Evolutionary conservation across 2,329 filamentous ascomycete species (phyloP), one percentile per base, ranked within the genome.

Genomic region (Colletotrichum sp.): DNA sequence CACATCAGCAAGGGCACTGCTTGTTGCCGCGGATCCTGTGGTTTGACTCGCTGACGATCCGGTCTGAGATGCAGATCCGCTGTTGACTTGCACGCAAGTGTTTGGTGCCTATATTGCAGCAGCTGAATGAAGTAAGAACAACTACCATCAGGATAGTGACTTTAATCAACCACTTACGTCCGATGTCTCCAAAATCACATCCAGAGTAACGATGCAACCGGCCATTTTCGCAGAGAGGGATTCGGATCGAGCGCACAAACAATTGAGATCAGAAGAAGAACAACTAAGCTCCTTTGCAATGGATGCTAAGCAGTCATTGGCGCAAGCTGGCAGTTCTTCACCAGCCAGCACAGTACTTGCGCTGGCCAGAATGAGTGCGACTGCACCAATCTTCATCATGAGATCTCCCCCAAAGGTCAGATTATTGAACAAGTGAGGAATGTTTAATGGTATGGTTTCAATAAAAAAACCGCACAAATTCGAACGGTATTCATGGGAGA

Each of bases 221-320:
- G 44, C 44, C 44, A 52, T 52, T n/a, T 52, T 52, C n/a, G 44
- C 44, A 52, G 44, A 48, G 44, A 52, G 44, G 44, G 44, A 52
- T 7, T 52, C 11, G 6, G n/a, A 52, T 52, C 1, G 44, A 0
- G n/a, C 1, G 44, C 44, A 52, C n/a, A 52, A 13, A 13, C 44
- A 52, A 22, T 0, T 3, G 11, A 52, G 11, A 52, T 22, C 8
- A 52, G 44, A 22, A 22, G 44, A 13, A 52, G 44, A 52, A 22
- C 44, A 52, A 22, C n/a, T 1, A 1, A 52, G 44, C 44, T 52
- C n/a, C 2, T 52, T 52, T 22, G n/a, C 11, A 1, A 52, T 52
- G 44, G 44, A 52, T 22, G 44, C 44, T 22, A 52, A 52, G n/a
- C 44, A 22, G 44, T 22, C 44, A 13, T 13, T 52, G 6, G 4